Evolutionary conservation across 805 yeast species (phyloP).

Genomic region (Lipomyces mesembrius): DNA sequence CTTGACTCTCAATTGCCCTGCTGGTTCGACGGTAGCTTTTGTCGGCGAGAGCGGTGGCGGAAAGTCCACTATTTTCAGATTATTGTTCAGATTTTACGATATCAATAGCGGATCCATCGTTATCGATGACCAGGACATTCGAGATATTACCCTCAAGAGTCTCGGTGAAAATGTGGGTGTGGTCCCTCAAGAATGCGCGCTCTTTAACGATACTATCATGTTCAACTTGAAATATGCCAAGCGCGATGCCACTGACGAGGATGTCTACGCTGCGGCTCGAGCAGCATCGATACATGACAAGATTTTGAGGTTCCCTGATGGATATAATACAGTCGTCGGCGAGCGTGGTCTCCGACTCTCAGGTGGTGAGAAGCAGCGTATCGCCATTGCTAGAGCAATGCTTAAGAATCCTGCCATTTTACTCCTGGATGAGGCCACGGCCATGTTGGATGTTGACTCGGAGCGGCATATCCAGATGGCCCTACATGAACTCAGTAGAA

Average conservation of each 20-base stretch:
- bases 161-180: conserved; percentile 77
- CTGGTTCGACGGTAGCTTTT: conserved; percentile 88
- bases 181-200: conserved; percentile 89
- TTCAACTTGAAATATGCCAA: conserved; percentile 82
- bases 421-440: conserved; percentile 66
- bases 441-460: conserved; percentile 65
- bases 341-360: conserved; percentile 61
- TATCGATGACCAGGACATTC: conserved; percentile 68
- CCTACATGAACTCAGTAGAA: conserved; percentile 44
- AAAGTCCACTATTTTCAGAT: conserved; percentile 81
- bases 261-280: conserved; percentile 64
- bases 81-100: conserved; percentile 82
- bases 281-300: conserved; percentile 57
- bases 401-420: conserved; percentile 58
- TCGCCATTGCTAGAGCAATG: conserved; percentile 63
- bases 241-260: conserved; percentile 60
- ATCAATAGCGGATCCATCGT: conserved; percentile 65
- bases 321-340: conserved; percentile 63
- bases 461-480: conserved; percentile 62
- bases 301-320: conserved; percentile 51
- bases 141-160: conserved; percentile 67
- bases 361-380: conserved; percentile 68
- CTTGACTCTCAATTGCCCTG: conserved; percentile 61
- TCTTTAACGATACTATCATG: conserved; percentile 80
- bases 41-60: conserved; percentile 98